A percentile compares a stretch with the other conserved stretches of the same genome.
Evolutionary conservation across 345 rosid genomes (phyloP).

Genomic region (Lepidium africanum): DNA sequence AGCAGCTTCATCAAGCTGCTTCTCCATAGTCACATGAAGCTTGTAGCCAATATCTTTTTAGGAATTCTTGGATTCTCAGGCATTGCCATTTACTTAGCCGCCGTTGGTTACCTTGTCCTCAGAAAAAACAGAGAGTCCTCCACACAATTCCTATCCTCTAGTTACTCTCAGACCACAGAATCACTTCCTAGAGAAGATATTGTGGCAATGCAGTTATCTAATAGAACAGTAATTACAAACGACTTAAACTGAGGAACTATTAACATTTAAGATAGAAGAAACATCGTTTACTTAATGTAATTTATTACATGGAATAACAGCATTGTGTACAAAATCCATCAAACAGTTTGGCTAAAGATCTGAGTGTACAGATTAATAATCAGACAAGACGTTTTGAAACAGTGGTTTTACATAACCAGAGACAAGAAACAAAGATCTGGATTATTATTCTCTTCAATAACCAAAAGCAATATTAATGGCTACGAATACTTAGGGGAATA

Average conservation of each 20-base stretch:
- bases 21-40: constrained; percentile 37
- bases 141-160: constrained; percentile 34
- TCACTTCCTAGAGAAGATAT: constrained; percentile 61
- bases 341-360: neutral
- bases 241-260: constrained; percentile 15
- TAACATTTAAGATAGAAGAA: neutral
- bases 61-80: constrained; percentile 61
- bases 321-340: constrained; percentile 4
- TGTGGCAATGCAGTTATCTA: constrained; percentile 62
- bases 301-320: neutral
- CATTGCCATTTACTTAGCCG: constrained; percentile 55
- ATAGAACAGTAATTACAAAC: constrained; percentile 16
- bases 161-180: constrained; percentile 19
- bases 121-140: constrained; percentile 45
- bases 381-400: neutral
- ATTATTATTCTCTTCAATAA: neutral
- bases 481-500: neutral
- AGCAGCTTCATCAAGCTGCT: constrained; percentile 56
- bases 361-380: constrained; percentile 4
- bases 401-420: constrained; percentile 13
- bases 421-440: neutral
- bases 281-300: neutral
- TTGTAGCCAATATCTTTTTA: constrained; percentile 34
- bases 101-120: constrained; percentile 61
- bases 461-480: neutral